Conservation (phyloP, 73 alveolate species). For the Symbiodinium pilosum region DNA sequence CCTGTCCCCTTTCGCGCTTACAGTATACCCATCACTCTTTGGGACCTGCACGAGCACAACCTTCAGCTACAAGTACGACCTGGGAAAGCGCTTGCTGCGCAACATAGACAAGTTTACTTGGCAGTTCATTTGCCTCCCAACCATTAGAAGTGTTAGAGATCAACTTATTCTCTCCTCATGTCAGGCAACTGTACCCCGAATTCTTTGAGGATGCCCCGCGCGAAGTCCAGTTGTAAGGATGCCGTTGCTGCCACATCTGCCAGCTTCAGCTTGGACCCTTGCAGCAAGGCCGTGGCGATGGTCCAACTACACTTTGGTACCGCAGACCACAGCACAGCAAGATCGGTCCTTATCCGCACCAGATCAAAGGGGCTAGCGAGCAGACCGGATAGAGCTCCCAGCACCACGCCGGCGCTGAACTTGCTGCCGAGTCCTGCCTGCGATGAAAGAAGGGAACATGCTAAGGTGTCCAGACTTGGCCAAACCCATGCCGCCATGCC, state of each 20-base stretch:
- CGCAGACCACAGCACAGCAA: too few relatives aligned
- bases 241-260: constrained; percentile 6
- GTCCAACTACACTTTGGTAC: background rate
- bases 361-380: constrained; percentile 68
- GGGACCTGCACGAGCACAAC: too few relatives aligned
- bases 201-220: constrained; percentile 29
- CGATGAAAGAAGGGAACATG: too few relatives aligned
- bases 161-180: too few relatives aligned
- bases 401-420: constrained; percentile 84
- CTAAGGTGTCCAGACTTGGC: background rate
- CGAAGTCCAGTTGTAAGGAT: constrained; percentile 63
- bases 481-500: background rate
- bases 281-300: background rate
- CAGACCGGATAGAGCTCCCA: constrained; percentile 68
- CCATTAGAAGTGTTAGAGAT: too few relatives aligned
- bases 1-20: too few relatives aligned
- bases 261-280: constrained; percentile 92
- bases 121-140: too few relatives aligned
- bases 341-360: constrained; percentile 91
- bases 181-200: constrained; percentile 13
- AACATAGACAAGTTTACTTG: too few relatives aligned
- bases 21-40: too few relatives aligned
- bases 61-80: too few relatives aligned
- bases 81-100: too few relatives aligned
- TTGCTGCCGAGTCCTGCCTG: constrained; percentile 89